A percentile compares a stretch with the other conserved stretches of the same genome.
phyloP scores from a whole-genome alignment of 1,284 basidiomycete genomes.

The Puccinia coronata region DNA sequence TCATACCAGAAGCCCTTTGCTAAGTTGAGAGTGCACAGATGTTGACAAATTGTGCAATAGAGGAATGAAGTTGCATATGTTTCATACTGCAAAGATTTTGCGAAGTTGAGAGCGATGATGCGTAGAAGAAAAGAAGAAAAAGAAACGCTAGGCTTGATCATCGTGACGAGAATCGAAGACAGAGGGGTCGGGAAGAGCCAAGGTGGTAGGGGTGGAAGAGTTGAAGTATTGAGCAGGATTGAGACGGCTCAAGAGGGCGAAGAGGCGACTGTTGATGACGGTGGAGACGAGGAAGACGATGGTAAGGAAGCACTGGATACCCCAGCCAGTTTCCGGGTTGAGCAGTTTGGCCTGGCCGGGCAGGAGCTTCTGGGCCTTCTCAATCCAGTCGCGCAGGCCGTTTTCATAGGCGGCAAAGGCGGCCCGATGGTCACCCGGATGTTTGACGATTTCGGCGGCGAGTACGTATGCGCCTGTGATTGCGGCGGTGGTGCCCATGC shows the following conservation, averaged over 20 bases:
- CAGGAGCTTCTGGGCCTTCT: background rate
- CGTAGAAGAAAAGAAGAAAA: background rate
- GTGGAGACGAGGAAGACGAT: background rate
- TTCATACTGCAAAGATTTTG: too few relatives aligned
- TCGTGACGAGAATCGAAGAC: background rate
- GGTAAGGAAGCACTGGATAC: background rate
- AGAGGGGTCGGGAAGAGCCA: background rate
- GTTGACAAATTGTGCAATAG: too few relatives aligned
- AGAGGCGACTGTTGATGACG: conserved; percentile 13
- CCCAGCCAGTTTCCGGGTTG: background rate
- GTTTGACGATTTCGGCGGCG: conserved; percentile 52
- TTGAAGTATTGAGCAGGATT: background rate
- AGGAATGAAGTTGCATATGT: too few relatives aligned
- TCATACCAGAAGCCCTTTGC: too few relatives aligned
- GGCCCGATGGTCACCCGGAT: background rate
- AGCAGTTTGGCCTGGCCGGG: conserved; percentile 1
- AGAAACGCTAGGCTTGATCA: background rate
- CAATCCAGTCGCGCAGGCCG: conserved; percentile 19
- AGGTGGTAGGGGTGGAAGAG: background rate
- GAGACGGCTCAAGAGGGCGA: conserved; percentile 14
- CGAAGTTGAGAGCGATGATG: background rate
- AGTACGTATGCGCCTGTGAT: conserved; percentile 48
- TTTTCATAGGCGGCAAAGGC: conserved; percentile 21
- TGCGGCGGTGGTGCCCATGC: conserved; percentile 52
- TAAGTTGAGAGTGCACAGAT: too few relatives aligned